phyloP scores from a whole-genome alignment of 2,329 filamentous ascomycete species.

The Zymoseptoria ardabiliae region DNA sequence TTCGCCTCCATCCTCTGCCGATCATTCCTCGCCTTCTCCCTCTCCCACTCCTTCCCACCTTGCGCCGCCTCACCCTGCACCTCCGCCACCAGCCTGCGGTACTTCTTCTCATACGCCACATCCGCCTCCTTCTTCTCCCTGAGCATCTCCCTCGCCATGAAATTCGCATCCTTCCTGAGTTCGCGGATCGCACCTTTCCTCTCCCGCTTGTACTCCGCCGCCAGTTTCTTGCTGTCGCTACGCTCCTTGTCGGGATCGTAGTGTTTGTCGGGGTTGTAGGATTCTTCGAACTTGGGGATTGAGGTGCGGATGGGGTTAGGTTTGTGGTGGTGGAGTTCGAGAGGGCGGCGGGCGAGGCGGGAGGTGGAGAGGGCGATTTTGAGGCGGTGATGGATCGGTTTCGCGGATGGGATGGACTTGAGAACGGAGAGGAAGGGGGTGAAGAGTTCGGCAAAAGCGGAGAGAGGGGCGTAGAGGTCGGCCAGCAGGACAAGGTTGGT shows the following conservation, averaged over 20 bases:
- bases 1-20: constrained; percentile 15
- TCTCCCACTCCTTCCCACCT: not conserved
- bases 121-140: constrained; percentile 90
- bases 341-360: constrained; percentile 61
- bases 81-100: constrained; percentile 81
- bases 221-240: constrained; percentile 74
- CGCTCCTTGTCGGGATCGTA: constrained; percentile 94
- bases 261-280: constrained; percentile 89
- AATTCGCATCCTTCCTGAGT: constrained; percentile 88
- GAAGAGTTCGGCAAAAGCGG: constrained; percentile 75
- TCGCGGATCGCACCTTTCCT: constrained; percentile 91
- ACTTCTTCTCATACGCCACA: constrained; percentile 92
- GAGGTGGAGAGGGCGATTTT: constrained; percentile 55
- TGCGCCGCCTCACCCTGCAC: constrained; percentile 53
- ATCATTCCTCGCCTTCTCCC: constrained; percentile 8
- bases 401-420: constrained; percentile 21
- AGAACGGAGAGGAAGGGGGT: constrained; percentile 42
- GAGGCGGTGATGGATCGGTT: constrained; percentile 54
- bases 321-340: constrained; percentile 81
- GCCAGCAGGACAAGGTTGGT: constrained; percentile 61
- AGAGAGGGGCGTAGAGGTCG: constrained; percentile 64
- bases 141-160: constrained; percentile 84
- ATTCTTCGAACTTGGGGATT: constrained; percentile 92
- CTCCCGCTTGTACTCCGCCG: constrained; percentile 89
- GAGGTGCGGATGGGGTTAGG: constrained; percentile 80